Conservation (phyloP, 345 rosid species). For the Boechera divaricarpa region DNA sequence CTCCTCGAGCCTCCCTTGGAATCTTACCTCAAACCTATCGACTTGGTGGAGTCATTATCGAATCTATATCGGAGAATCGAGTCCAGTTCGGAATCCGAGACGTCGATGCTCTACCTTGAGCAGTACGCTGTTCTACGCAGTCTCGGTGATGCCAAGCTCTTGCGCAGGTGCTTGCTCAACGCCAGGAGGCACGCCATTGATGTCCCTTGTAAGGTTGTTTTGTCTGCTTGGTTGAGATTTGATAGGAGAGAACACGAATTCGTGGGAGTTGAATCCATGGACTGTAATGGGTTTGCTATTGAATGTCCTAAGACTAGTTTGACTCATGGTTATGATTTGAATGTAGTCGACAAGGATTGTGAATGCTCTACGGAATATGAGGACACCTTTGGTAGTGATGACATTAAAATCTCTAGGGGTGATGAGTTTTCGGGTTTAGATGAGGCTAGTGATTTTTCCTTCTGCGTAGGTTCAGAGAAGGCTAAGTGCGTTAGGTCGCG, state of each 20-base stretch:
- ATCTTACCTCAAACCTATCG: slow-evolving; percentile 66
- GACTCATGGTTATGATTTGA: slow-evolving; percentile 53
- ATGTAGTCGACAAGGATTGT: slow-evolving; percentile 53
- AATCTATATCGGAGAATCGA: slow-evolving; percentile 67
- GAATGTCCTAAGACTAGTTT: slow-evolving; percentile 70
- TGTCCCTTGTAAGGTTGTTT: slow-evolving; percentile 73
- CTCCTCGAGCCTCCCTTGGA: slow-evolving; percentile 79
- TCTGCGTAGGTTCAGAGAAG: slow-evolving; percentile 63
- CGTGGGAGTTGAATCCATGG: slow-evolving; percentile 58
- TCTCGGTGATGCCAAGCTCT: slow-evolving; percentile 82
- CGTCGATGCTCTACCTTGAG: slow-evolving; percentile 59
- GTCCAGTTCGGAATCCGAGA: slow-evolving; percentile 50
- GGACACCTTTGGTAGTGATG: slow-evolving; percentile 15
- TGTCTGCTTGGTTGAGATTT: slow-evolving; percentile 84
- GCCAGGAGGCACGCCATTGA: slow-evolving; percentile 73
- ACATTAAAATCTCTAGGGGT: slow-evolving; percentile 16
- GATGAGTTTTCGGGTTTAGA: slow-evolving; percentile 48
- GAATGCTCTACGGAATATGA: slow-evolving; percentile 42
- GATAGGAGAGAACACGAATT: slow-evolving; percentile 85
- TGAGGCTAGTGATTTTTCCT: slow-evolving; percentile 56
- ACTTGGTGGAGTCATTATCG: slow-evolving; percentile 67
- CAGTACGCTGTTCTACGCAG: slow-evolving; percentile 64
- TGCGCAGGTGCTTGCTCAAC: slow-evolving; percentile 69
- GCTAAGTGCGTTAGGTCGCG: slow-evolving; percentile 60
- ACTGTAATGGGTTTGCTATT: slow-evolving; percentile 57